These are phyloP conservation scores for Trichoderma sp. DNA, from an alignment of 2,329 filamentous ascomycete species.

Conservation along the genomic window DNA sequence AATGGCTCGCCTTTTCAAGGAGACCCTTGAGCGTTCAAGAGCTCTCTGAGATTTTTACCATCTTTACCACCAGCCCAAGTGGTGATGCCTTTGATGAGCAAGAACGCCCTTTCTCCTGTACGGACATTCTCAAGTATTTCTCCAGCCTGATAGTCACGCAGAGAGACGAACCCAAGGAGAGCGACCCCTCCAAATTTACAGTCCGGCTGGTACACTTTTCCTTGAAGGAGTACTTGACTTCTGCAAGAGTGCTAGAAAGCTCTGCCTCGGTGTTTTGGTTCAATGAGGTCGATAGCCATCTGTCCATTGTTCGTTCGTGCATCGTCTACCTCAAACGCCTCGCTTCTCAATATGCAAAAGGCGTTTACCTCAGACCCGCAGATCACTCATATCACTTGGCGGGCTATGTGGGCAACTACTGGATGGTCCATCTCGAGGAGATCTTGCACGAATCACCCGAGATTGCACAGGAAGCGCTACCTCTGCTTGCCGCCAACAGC, in stretches of 20 bases:
- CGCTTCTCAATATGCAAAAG: too few species aligned
- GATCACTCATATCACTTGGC: not conserved
- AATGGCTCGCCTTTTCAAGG: slow-evolving; percentile 12
- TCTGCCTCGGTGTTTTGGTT: not conserved
- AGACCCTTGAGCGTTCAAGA: not conserved
- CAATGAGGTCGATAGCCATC: not conserved
- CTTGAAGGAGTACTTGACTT: slow-evolving; percentile 20
- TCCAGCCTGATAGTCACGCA: not conserved
- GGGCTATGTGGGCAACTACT: not conserved
- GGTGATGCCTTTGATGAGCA: not conserved
- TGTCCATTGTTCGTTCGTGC: not conserved
- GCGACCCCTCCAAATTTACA: too few species aligned
- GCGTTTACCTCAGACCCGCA: too few species aligned
- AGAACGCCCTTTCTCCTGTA: not conserved
- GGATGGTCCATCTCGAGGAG: not conserved
- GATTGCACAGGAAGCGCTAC: not conserved
- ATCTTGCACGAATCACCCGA: not conserved
- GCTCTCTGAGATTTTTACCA: slow-evolving; percentile 4
- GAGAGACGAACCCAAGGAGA: too few species aligned
- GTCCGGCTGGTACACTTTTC: slow-evolving; percentile 22
- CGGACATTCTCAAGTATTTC: slow-evolving; percentile 8
- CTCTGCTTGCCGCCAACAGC: not conserved
- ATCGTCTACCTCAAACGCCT: not conserved
- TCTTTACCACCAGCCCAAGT: not conserved
- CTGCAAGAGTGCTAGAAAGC: not conserved